Evolutionary conservation across 2,329 filamentous ascomycete species (phyloP).

Genomic region (Ophiostoma tasmaniense): DNA sequence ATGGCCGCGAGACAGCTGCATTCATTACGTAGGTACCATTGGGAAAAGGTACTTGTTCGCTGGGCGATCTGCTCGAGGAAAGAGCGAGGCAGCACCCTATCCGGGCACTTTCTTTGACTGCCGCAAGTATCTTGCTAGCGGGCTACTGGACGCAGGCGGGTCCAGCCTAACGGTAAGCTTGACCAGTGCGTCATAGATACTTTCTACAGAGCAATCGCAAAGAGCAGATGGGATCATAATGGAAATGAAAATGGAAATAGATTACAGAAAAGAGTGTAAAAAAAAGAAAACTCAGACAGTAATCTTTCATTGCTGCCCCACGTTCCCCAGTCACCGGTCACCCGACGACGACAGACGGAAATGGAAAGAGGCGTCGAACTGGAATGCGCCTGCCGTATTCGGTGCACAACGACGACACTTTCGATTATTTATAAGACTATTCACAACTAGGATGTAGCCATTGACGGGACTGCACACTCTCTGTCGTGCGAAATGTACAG

Average conservation of each 20-base stretch:
- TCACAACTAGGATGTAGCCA: too few species aligned
- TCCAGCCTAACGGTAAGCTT: neutral
- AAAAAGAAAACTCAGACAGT: neutral
- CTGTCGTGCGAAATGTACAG: neutral
- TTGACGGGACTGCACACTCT: neutral
- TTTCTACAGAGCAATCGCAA: neutral
- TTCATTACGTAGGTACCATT: constrained; percentile 2
- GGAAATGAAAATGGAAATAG: neutral
- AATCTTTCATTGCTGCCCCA: constrained; percentile 1
- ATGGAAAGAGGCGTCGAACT: neutral
- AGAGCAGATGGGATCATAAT: neutral
- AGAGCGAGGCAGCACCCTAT: neutral
- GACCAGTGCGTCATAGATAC: constrained; percentile 1
- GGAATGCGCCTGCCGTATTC: constrained; percentile 3
- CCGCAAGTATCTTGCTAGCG: neutral
- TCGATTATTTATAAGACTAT: too few species aligned
- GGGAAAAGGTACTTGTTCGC: neutral
- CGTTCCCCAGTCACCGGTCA: neutral
- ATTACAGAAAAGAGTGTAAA: neutral
- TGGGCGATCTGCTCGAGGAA: neutral
- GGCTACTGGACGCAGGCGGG: neutral
- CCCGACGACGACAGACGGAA: neutral
- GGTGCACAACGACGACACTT: too few species aligned
- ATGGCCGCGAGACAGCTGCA: neutral
- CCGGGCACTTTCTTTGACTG: neutral